Evolutionary conservation across 352 stramenopile species (phyloP).

Genomic region (Pythium apleroticum): DNA sequence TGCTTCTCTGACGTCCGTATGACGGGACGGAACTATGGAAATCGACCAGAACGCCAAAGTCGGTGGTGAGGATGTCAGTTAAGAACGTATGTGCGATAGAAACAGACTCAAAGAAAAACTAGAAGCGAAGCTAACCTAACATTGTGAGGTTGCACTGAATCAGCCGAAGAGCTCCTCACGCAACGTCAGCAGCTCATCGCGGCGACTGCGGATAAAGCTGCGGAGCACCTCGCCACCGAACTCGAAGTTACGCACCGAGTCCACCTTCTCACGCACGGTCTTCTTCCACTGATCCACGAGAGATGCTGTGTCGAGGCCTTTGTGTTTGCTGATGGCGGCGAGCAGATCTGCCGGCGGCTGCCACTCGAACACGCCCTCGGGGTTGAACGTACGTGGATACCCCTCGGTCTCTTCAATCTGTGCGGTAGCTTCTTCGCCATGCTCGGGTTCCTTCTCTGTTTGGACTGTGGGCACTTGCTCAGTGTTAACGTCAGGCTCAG

Average conservation of each 20-base stretch:
- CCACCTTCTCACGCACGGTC: slow-evolving; percentile 44
- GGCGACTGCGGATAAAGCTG: slow-evolving; percentile 53
- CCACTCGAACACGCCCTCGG: slow-evolving; percentile 71
- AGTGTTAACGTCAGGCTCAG: not conserved
- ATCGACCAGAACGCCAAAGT: slow-evolving; percentile 15
- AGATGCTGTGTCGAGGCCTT: slow-evolving; percentile 16
- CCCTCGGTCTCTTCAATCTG: not conserved
- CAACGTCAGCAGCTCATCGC: slow-evolving; percentile 56
- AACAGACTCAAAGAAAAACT: not conserved
- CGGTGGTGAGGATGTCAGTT: slow-evolving; percentile 12
- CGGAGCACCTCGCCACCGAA: slow-evolving; percentile 58
- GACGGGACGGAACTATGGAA: slow-evolving; percentile 6
- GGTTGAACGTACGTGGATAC: slow-evolving; percentile 30
- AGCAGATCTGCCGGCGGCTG: slow-evolving; percentile 33
- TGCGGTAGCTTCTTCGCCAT: not conserved
- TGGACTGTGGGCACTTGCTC: not conserved
- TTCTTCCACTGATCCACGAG: slow-evolving; percentile 39
- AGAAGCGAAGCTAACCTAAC: not conserved
- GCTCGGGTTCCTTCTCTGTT: not conserved
- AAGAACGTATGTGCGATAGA: slow-evolving; percentile 7
- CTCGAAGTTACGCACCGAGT: slow-evolving; percentile 54
- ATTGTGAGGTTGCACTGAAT: not conserved
- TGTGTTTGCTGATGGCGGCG: slow-evolving; percentile 3
- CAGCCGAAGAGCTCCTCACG: slow-evolving; percentile 54
- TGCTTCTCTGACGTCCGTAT: slow-evolving; percentile 15